Base-by-base conservation (phyloP, 2,329 filamentous ascomycete species). In the Talaromyces atroroseus region DNA sequence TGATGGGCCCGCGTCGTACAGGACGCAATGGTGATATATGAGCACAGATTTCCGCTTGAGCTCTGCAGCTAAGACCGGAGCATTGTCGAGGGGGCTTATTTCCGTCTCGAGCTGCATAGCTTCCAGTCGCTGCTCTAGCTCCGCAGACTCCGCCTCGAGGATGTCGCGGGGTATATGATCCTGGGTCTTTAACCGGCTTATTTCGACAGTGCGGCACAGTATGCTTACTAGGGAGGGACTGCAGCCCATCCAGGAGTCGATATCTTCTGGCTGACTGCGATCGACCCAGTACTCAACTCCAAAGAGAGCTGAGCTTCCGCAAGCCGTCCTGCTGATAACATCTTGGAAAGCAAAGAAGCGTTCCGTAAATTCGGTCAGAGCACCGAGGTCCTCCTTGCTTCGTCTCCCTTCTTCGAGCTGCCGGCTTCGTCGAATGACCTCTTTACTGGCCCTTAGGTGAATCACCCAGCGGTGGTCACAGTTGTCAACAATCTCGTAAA, bases 291-390 rank as follows among this genome's bases (percentile, higher is more conserved):
- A 79, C 50, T 79, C 76, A 29, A 66, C 68, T 1, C 76, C 77
- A 47, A 80, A 80, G 0, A 77, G 64, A 0, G 76, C 73, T 8
- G 74, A 71, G 11, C 78, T 74, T 2, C 76, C 77, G 52, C 77
- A 80, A 0, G 78, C 78, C 0, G 78, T 80, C 34, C 77, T 71
- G 26, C 78, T 77, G 59, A 80, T 79, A 16, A 78, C 75, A 57
- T 80, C 78, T 57, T 80, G 78, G 14, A 78, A 80, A 3, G 78
- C 78, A 54, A 80, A 80, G 59, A 79, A 80, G 1, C 72, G 69
- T 59, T 80, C 77, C 0, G 75, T 65, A 51, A 72, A 72, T 5
- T 72, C 67, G 2, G 64, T 71, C 0, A 72, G 65, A n/a, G 61
- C 64, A 49, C 64, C 65, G 16, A 49, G 58, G 8, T 55, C 23